Base-by-base conservation (phyloP, 78 protist genomes). In the Isochrysis galbana region DNA sequence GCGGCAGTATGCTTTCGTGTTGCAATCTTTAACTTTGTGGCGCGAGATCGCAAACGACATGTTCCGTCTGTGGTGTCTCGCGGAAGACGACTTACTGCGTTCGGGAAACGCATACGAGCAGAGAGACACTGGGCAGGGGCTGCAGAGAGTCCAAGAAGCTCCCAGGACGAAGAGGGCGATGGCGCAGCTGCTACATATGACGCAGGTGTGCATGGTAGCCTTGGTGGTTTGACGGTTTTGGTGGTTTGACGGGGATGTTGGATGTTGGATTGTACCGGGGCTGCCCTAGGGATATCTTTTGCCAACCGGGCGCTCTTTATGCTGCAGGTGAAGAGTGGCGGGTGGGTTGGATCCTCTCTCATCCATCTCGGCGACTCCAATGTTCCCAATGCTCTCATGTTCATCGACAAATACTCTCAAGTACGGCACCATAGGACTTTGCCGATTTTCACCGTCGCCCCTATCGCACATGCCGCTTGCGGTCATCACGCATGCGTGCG, bases 381-480 rank as follows among this genome's bases (percentile, higher is more conserved):
- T 48, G 99, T 98, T 69, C 99, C 99, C 46, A 98, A 98, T 70
- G 98, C 99, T 17, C 95, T 98, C 87, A 69, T 95, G 34, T 98
- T 98, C 95, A 98, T 98, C 91, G 99, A 98, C 91, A 98, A 98
- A 93, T 97, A 97, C 95, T 95, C 98, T 25, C 98, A 96, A 88
- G 96, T 48, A 36, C n/a, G n/a, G n/a, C n/a, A n/a, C n/a, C n/a
- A n/a, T 34, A 34, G 42, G 29, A 67, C 77, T n/a, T n/a, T n/a
- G n/a, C n/a, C n/a, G n/a, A n/a, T n/a, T n/a, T n/a, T n/a, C n/a
- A n/a, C n/a, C n/a, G n/a, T n/a, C n/a, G n/a, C n/a, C n/a, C n/a
- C n/a, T n/a, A n/a, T n/a, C n/a, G n/a, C n/a, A n/a, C n/a, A n/a
- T n/a, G n/a, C n/a, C n/a, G n/a, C n/a, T n/a, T n/a, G n/a, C n/a